A percentile compares a stretch with the other conserved stretches of the same genome.
phyloP scores from a whole-genome alignment of 106 monocot species.

The Dactylorhiza incarnata region DNA sequence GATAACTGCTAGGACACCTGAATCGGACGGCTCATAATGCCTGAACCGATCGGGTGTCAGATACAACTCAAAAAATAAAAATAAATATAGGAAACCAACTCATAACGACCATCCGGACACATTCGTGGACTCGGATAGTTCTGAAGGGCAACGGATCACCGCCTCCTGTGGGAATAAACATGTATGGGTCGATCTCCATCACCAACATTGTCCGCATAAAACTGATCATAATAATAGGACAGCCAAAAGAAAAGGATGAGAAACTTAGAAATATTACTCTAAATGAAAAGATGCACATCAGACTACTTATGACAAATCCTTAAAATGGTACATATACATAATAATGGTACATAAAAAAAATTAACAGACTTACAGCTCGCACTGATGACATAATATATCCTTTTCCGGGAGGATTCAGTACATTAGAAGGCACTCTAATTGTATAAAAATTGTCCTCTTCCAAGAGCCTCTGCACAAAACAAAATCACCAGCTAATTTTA shows the following conservation, averaged over 20 bases:
- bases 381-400: constrained; percentile 78
- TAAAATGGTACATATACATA: not conserved
- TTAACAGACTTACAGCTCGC: constrained; percentile 75
- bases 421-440: constrained; percentile 82
- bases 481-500: not conserved
- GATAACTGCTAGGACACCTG: too few species aligned
- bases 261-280: not conserved
- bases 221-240: not conserved
- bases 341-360: constrained; percentile 2
- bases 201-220: not conserved
- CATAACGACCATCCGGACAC: too few species aligned
- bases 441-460: constrained; percentile 74
- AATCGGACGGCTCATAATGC: too few species aligned
- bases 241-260: not conserved
- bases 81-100: too few species aligned
- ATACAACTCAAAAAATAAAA: too few species aligned
- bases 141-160: too few species aligned
- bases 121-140: too few species aligned
- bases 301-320: not conserved
- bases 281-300: not conserved
- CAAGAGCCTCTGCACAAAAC: constrained; percentile 57
- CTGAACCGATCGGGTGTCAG: too few species aligned
- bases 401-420: constrained; percentile 63
- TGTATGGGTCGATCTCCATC: not conserved
- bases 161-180: too few species aligned